Evolutionary conservation across 805 yeast species (phyloP), one percentile per base, ranked within the genome.

Genomic region (Metschnikowia shivogae): DNA sequence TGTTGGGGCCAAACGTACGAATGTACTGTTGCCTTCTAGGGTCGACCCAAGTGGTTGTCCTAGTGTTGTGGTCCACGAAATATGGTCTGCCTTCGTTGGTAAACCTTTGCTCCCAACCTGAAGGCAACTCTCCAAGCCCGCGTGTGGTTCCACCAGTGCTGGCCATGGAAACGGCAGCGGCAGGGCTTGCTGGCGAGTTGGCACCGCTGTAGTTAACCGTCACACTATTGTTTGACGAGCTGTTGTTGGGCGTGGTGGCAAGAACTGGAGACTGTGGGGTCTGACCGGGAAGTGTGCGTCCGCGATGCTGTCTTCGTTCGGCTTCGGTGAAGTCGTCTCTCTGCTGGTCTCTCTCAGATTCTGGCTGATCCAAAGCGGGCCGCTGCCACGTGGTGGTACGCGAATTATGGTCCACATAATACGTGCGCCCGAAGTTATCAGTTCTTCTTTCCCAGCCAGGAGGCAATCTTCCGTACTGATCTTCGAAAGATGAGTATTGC

Each of bases 31-130:
- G 99, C 68, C 99, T 82, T 69, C 99, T 81, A 54, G 99, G 99
- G 67, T 93, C 99, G 38, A 93, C 99, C 99, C 99, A 93, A 10
- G 99, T 93, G 3, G 99, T 93, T 1, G 99, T 93, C 66, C 99
- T 80, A n/a, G 99, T 93, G 67, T 93, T 93, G 71, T 93, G 99
- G 67, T 93, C 99, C 39, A 93, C 99, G 65, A 90, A 93, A 69
- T 93, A 93, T 6, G 98, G 95, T 63, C 99, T 81, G 33, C 99
- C 99, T 68, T 93, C 99, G 24, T 96, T 96, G 6, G 99, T 93
- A 59, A 86, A 86, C 53, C 99, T 77, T 71, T 92, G 98, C 69
- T 93, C 99, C 99, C 99, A 93, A 34, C 99, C 99, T 9, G 96
- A 81, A 7, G 99, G 99, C 52, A 93, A 75, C 70, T 93, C 99